Percentiles rank a stretch among this genome's conserved stretches.
These are phyloP conservation scores for Citrus sp. DNA, from an alignment of 345 rosid genomes.

Conservation along the genomic window DNA sequence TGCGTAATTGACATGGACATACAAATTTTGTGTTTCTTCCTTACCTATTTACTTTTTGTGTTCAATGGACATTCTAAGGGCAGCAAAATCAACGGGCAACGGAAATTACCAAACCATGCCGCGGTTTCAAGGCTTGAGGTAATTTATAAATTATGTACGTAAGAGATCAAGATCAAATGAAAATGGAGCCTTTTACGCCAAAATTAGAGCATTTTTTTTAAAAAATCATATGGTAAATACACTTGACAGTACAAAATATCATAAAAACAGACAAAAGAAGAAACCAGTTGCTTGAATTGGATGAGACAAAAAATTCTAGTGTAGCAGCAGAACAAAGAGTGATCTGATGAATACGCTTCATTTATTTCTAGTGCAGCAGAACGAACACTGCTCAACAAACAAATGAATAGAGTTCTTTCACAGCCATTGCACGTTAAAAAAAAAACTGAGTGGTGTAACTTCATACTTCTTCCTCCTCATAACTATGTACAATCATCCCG, in stretches of 20 bases:
- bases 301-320: no score
- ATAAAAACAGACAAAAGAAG: neutral
- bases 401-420: neutral
- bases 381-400: neutral
- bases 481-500: conserved; percentile 16
- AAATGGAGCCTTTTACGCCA: neutral
- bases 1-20: neutral
- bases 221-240: neutral
- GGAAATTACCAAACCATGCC: no score
- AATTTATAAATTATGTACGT: neutral
- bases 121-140: no score
- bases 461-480: conserved; percentile 1
- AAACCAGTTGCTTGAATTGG: no score
- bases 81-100: neutral
- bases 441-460: neutral
- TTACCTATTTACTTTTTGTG: neutral
- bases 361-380: no score
- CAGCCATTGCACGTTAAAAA: neutral
- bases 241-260: neutral
- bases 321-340: no score
- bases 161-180: neutral
- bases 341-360: neutral
- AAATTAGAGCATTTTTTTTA: neutral
- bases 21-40: neutral
- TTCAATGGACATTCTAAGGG: neutral